A percentile compares a stretch with the other conserved stretches of the same genome.
Evolutionary conservation across 2,329 filamentous ascomycete species (phyloP).

Genomic region (Chaetomiaceae sp.): DNA sequence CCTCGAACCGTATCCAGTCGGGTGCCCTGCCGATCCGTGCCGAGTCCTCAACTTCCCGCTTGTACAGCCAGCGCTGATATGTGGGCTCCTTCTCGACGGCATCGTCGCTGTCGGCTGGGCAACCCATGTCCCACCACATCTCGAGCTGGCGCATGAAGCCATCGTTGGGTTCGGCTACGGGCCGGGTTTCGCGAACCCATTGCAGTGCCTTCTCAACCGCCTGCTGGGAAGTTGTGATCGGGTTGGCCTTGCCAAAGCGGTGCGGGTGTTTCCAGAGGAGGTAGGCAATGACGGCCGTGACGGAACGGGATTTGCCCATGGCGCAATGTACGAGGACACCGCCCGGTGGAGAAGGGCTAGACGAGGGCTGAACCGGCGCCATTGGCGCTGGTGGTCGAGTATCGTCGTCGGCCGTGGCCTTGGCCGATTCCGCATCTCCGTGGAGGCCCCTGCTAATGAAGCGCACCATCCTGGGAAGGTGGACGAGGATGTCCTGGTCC

Average conservation of each 20-base stretch:
- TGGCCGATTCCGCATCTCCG: conserved; percentile 5
- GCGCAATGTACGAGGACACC: conserved; percentile 67
- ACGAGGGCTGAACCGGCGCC: not conserved
- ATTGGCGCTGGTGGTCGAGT: not conserved
- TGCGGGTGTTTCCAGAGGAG: conserved; percentile 65
- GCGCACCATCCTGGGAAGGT: conserved; percentile 70
- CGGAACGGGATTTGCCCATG: conserved; percentile 93
- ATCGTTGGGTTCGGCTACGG: conserved; percentile 80
- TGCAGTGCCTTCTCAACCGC: conserved; percentile 61
- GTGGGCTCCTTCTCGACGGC: conserved; percentile 60
- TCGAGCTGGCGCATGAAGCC: conserved; percentile 88
- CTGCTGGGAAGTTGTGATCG: conserved; percentile 35
- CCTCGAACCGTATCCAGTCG: conserved; percentile 76
- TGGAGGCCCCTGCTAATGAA: conserved; percentile 77
- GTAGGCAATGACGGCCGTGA: conserved; percentile 78
- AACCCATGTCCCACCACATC: conserved; percentile 84
- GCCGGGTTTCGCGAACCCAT: conserved; percentile 64
- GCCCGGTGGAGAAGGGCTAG: conserved; percentile 22
- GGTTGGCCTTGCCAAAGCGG: conserved; percentile 48
- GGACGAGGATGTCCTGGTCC: conserved; percentile 78
- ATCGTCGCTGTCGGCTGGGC: conserved; percentile 55
- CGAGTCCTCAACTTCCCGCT: conserved; percentile 51
- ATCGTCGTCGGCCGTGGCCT: not conserved
- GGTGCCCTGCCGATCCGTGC: conserved; percentile 75
- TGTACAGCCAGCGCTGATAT: conserved; percentile 71